These are phyloP conservation scores for Protomyces macrosporus DNA, from an alignment of 1,139 yeast species.

Conservation along the genomic window DNA sequence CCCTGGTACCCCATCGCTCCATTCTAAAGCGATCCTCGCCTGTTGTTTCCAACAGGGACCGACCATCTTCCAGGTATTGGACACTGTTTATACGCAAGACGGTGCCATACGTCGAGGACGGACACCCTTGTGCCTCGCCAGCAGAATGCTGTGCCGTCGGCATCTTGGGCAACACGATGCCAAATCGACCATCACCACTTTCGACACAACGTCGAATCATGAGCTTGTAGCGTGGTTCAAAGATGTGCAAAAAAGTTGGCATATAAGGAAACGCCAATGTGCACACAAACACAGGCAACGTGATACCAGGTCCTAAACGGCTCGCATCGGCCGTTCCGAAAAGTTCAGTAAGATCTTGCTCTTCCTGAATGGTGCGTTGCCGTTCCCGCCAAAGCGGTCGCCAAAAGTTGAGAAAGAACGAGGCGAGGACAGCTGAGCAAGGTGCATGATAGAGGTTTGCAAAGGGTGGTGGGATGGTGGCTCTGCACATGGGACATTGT, in stretches of 20 bases:
- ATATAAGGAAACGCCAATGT: constrained; percentile 27
- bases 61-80: constrained; percentile 25
- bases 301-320: constrained; percentile 24
- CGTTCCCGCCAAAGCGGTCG: constrained; percentile 18
- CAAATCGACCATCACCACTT: constrained; percentile 24
- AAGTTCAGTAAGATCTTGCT: not conserved
- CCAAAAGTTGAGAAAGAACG: constrained; percentile 14
- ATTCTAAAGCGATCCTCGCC: constrained; percentile 25
- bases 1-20: constrained; percentile 21
- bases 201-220: constrained; percentile 27
- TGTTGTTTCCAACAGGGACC: constrained; percentile 20
- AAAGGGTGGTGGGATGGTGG: constrained; percentile 23
- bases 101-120: constrained; percentile 23
- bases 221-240: constrained; percentile 29
- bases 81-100: constrained; percentile 13
- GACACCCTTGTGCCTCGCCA: constrained; percentile 23
- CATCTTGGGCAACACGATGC: constrained; percentile 12
- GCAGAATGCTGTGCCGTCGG: not conserved
- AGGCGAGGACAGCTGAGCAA: constrained; percentile 4
- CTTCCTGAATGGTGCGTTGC: constrained; percentile 9
- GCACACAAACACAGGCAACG: constrained; percentile 27
- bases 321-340: constrained; percentile 19
- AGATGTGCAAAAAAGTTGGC: constrained; percentile 28
- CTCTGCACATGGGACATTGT: constrained; percentile 27
- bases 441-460: constrained; percentile 24